Evolutionary conservation across 345 rosid species (phyloP).

Genomic region (Citropsis articulata): DNA sequence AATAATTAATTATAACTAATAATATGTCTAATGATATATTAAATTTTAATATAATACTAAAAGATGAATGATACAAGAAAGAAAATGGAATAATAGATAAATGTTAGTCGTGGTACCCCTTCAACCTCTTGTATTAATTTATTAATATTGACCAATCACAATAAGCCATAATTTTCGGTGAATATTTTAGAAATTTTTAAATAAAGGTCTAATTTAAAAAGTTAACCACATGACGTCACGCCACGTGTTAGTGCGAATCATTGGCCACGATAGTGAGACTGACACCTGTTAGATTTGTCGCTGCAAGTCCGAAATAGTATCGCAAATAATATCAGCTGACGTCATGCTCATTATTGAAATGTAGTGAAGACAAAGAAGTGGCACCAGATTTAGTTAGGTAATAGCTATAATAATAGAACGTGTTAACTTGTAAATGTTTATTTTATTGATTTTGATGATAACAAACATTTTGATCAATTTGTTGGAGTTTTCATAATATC

Average conservation of each 20-base stretch:
- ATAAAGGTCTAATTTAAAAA: background rate
- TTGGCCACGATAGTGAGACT: background rate
- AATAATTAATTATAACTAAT: too few species aligned
- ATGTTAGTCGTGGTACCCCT: background rate
- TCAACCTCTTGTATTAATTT: background rate
- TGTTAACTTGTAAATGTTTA: too few species aligned
- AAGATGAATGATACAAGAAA: background rate
- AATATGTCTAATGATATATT: too few species aligned
- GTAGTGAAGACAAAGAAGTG: background rate
- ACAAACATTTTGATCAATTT: too few species aligned
- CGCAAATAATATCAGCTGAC: background rate
- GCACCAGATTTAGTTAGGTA: background rate
- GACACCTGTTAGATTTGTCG: too few species aligned
- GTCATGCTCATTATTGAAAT: background rate
- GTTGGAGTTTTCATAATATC: too few species aligned
- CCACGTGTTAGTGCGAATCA: background rate
- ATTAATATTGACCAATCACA: background rate
- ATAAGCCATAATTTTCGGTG: background rate
- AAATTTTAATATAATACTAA: too few species aligned
- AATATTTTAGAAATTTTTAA: background rate
- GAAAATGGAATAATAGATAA: background rate
- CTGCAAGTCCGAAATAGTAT: too few species aligned
- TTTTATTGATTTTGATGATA: too few species aligned
- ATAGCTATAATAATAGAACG: background rate
- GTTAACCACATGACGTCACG: background rate